Conservation (phyloP, 495 filamentous ascomycete genomes). For the Aspergillus carlsbadensis region DNA sequence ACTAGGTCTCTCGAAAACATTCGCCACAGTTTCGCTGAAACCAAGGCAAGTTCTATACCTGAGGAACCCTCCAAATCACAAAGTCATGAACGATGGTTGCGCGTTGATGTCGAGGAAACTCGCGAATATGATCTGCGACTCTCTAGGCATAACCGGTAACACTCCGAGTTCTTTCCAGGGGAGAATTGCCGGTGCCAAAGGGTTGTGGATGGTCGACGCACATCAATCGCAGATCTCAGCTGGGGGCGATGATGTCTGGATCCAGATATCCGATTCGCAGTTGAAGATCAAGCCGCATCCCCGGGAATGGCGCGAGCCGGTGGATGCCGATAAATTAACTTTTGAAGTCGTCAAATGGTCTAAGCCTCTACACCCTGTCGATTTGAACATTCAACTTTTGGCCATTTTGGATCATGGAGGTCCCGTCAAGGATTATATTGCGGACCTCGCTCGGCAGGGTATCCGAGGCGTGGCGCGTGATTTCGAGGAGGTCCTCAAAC, state of each 20-base stretch:
- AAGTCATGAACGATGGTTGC: conserved; percentile 82
- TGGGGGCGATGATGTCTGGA: conserved; percentile 56
- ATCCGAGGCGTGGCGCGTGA: conserved; percentile 51
- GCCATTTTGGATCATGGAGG: conserved; percentile 71
- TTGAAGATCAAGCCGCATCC: conserved; percentile 70
- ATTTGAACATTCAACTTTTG: conserved; percentile 76
- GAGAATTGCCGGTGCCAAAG: conserved; percentile 81
- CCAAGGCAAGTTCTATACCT: conserved; percentile 40
- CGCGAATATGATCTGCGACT: conserved; percentile 58
- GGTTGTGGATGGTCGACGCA: conserved; percentile 79
- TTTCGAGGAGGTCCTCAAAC: conserved; percentile 56
- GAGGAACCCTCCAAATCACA: conserved; percentile 24
- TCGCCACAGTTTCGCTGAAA: conserved; percentile 45
- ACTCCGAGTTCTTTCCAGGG: conserved; percentile 78
- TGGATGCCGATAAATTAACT: conserved; percentile 55
- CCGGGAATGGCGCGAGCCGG: conserved; percentile 35
- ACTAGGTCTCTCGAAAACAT: conserved; percentile 45
- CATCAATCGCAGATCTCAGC: conserved; percentile 24
- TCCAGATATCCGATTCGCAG: conserved; percentile 78
- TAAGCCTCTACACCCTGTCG: conserved; percentile 58
- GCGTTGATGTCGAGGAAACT: conserved; percentile 66
- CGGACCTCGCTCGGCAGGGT: conserved; percentile 55
- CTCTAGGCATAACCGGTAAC: conserved; percentile 54
- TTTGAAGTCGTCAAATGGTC: conserved; percentile 72
- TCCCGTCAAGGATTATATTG: conserved; percentile 54